Conservation (phyloP, 257 asterid genomes). For the Solanum bukasovii region DNA sequence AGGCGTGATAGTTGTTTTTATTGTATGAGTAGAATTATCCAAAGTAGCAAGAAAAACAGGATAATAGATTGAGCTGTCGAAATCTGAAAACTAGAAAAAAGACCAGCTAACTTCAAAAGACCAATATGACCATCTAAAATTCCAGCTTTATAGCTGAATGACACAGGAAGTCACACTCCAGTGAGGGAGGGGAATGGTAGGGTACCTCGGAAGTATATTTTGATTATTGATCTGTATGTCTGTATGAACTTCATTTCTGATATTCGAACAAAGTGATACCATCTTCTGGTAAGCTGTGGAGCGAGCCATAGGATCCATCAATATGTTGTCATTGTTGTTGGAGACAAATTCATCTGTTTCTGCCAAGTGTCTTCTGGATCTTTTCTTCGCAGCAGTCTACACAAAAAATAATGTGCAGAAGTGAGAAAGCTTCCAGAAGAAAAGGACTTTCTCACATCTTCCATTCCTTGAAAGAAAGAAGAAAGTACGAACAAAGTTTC, state of each 20-base stretch:
- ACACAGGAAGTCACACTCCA: background rate
- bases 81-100: background rate
- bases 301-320: slow-evolving; percentile 69
- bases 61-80: background rate
- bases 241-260: slow-evolving; percentile 60
- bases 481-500: background rate
- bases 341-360: slow-evolving; percentile 79
- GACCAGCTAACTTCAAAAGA: background rate
- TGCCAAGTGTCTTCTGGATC: slow-evolving; percentile 69
- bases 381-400: slow-evolving; percentile 85
- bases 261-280: slow-evolving; percentile 52
- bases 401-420: background rate
- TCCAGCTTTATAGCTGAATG: background rate
- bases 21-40: background rate
- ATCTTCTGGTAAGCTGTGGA: slow-evolving; percentile 77
- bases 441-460: background rate
- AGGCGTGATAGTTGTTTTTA: background rate
- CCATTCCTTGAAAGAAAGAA: background rate
- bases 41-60: background rate
- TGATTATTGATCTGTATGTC: slow-evolving; percentile 76
- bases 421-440: background rate
- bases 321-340: slow-evolving; percentile 42
- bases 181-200: background rate
- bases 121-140: background rate
- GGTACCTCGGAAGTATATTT: slow-evolving; percentile 79